Evolutionary conservation across 345 rosid species (phyloP).

Genomic region (Ceriops decandra): DNA sequence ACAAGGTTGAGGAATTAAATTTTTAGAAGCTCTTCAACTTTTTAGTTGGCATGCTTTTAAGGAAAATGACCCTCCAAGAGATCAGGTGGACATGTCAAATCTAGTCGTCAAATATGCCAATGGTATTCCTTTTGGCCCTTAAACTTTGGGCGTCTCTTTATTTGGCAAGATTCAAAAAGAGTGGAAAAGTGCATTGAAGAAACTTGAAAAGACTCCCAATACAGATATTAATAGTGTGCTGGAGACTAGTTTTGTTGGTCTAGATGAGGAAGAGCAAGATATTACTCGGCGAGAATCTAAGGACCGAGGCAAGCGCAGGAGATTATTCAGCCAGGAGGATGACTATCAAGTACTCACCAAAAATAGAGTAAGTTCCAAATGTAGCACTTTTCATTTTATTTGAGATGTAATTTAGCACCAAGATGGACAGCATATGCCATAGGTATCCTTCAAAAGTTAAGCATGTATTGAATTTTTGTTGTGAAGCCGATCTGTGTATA

Average conservation of each 20-base stretch:
- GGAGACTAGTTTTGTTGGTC: neutral
- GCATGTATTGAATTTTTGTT: too few relatives aligned
- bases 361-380: neutral
- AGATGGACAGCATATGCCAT: too few relatives aligned
- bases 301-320: neutral
- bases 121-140: neutral
- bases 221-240: neutral
- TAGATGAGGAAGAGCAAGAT: neutral
- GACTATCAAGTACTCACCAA: neutral
- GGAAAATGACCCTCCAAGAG: neutral
- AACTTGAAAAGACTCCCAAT: neutral
- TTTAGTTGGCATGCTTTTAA: neutral
- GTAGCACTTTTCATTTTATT: too few relatives aligned
- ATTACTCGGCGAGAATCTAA: neutral
- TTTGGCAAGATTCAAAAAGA: neutral
- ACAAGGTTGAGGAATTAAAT: neutral
- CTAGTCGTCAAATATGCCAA: neutral
- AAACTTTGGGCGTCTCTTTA: neutral
- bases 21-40: neutral
- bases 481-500: too few relatives aligned
- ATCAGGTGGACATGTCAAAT: neutral
- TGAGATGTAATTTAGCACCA: too few relatives aligned
- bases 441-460: too few relatives aligned
- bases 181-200: neutral
- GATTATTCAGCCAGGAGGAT: neutral